phyloP scores from a whole-genome alignment of 106 monocot genomes.

The Dendrobium chrysotoxum region DNA sequence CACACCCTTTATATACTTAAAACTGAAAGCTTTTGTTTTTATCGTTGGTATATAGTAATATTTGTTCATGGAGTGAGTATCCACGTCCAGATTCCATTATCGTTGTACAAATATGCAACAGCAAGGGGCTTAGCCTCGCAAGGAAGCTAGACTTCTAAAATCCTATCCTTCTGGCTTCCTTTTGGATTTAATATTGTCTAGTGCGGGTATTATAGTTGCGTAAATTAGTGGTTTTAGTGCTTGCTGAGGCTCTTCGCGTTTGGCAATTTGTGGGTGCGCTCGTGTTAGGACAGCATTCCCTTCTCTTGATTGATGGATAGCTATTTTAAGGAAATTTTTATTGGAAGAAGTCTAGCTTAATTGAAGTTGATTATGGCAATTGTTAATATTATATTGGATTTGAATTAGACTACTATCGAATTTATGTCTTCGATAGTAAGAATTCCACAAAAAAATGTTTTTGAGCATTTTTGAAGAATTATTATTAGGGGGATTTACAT shows the following conservation, averaged over 20 bases:
- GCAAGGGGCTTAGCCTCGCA: neutral
- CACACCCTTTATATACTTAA: neutral
- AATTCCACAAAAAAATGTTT: too few relatives aligned
- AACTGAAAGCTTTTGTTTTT: neutral
- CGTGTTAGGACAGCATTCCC: conserved; percentile 14
- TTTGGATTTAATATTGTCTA: neutral
- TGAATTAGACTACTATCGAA: too few relatives aligned
- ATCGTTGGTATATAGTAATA: neutral
- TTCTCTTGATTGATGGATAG: neutral
- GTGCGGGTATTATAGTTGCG: neutral
- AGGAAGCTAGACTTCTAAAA: neutral
- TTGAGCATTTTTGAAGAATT: too few relatives aligned
- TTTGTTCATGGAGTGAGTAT: neutral
- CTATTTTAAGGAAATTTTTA: neutral
- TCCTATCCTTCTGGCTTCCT: neutral
- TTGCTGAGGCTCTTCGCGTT: conserved; percentile 7
- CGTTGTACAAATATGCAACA: neutral
- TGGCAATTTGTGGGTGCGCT: conserved; percentile 11
- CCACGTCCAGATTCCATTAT: conserved; percentile 10
- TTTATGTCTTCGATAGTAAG: too few relatives aligned
- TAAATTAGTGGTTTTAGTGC: conserved; percentile 10
- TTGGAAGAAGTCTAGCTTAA: neutral
- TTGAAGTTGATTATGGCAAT: too few relatives aligned
- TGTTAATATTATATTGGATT: too few relatives aligned
- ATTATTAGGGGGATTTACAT: too few relatives aligned